phyloP scores from a whole-genome alignment of 2,329 filamentous ascomycete species.

The Scolecobasidium constrictum region DNA sequence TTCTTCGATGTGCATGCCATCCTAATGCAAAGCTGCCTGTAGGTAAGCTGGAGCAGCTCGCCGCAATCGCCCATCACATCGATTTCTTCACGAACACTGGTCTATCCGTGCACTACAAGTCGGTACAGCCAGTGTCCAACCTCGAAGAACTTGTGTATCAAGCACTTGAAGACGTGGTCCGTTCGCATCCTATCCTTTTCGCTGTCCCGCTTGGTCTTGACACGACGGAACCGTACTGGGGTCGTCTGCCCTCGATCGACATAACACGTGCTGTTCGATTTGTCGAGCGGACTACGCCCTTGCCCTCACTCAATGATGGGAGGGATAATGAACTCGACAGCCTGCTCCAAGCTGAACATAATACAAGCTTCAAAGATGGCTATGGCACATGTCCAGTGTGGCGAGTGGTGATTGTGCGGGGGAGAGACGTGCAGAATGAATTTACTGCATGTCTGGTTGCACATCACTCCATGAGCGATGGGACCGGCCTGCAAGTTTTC shows the following conservation, averaged over 20 bases:
- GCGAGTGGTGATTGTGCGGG: neutral
- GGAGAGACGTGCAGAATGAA: neutral
- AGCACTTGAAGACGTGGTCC: neutral
- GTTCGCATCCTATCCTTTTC: neutral
- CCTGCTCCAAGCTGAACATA: neutral
- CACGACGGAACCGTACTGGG: neutral
- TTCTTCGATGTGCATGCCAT: neutral
- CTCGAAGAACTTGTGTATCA: neutral
- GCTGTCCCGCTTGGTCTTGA: neutral
- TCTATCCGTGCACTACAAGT: neutral
- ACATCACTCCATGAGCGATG: neutral
- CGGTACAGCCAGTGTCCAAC: neutral
- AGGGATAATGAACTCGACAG: neutral
- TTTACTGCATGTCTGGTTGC: neutral
- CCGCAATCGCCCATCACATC: neutral
- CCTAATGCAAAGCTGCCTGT: neutral
- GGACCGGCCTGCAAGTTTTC: neutral
- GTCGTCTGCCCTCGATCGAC: neutral
- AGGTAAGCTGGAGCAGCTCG: neutral
- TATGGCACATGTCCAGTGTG: neutral
- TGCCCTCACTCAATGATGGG: neutral
- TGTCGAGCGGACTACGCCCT: neutral
- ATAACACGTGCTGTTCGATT: neutral
- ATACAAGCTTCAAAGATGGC: neutral
- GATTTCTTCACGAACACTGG: neutral